Base-by-base conservation (phyloP, 177 flowering plant species). In the Vitis hybrid region DNA sequence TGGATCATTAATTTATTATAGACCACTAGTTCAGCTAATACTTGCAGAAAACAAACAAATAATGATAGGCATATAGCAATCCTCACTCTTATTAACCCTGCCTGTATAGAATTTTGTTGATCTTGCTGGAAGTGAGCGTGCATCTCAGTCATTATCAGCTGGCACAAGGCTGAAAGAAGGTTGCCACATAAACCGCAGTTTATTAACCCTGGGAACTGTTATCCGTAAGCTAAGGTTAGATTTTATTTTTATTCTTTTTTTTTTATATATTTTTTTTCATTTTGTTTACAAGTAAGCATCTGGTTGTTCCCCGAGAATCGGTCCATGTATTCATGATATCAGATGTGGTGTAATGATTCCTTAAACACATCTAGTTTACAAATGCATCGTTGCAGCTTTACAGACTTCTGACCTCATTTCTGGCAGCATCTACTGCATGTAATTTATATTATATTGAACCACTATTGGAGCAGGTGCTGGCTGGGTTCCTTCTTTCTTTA, bases 91-190 rank as follows among this genome's bases (percentile, higher is more conserved):
- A 41, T 41, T 41, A 41, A 41, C 9, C 46, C 46, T 41, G 46
- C 46, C 9, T 11, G 18, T 70, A 46, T 88, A 93, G 99, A 93
- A 92, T 77, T 96, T 96, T 78, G 90, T 96, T 70, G 99, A 96
- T 81, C 90, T 96, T 62, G 99, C 99, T 0, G 99, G 99, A 71
- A 96, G 99, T 83, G 99, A 96, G 80, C 92, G 98, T 65, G 91
- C 99, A 66, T 96, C 97, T 68, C 99, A 93, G 78, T 77, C 92
- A 52, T 74, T 82, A 72, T 85, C 97, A 62, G 91, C 88, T 61
- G 97, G 98, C 30, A 63, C 91, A 79, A 83, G 98, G 76, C 76
- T 96, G 80, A 96, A 92, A 85, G 98, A 96, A 82, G 99, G 99
- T 68, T 89, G 92, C 71, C 99, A 96, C 76, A 96, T 96, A 61